A percentile compares a stretch with the other conserved stretches of the same genome.
phyloP scores from a whole-genome alignment of 2,329 filamentous ascomycete species.

The Passalora sequoiae region DNA sequence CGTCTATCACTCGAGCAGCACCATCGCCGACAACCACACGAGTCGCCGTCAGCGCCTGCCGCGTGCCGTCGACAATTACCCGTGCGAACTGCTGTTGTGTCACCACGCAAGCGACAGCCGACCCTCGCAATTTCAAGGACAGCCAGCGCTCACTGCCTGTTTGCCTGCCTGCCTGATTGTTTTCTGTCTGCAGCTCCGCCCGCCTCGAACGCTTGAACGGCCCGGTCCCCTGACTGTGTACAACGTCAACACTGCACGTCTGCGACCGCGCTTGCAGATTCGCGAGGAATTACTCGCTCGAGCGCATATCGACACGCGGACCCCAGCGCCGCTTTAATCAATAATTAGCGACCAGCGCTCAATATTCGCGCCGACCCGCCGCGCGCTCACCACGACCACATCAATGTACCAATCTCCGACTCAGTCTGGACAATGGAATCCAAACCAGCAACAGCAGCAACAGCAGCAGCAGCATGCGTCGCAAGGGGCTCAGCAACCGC shows the following conservation, averaged over 20 bases:
- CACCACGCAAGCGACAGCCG: too few relatives aligned
- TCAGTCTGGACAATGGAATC: constrained; percentile 19
- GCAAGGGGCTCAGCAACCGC: constrained; percentile 6
- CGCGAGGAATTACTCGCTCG: constrained; percentile 1
- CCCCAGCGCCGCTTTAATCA: background rate
- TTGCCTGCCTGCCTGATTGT: too few relatives aligned
- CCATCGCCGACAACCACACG: too few relatives aligned
- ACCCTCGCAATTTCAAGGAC: too few relatives aligned
- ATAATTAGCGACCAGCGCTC: background rate
- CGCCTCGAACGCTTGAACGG: too few relatives aligned
- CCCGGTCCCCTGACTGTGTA: constrained; percentile 13
- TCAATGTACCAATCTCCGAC: constrained; percentile 24
- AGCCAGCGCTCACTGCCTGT: too few relatives aligned
- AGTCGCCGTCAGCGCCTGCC: too few relatives aligned
- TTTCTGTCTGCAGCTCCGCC: background rate
- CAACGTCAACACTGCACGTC: constrained; percentile 11
- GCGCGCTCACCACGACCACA: too few relatives aligned
- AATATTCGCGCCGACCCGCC: background rate
- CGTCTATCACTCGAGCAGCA: too few relatives aligned
- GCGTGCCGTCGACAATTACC: too few relatives aligned
- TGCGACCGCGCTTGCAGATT: background rate
- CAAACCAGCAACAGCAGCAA: constrained; percentile 20
- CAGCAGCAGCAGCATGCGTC: constrained; percentile 12
- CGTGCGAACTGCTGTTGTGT: too few relatives aligned
- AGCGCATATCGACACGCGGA: constrained; percentile 3